Conservation (phyloP, 2,329 filamentous ascomycete genomes). For the Sporothrix brasiliensis region DNA sequence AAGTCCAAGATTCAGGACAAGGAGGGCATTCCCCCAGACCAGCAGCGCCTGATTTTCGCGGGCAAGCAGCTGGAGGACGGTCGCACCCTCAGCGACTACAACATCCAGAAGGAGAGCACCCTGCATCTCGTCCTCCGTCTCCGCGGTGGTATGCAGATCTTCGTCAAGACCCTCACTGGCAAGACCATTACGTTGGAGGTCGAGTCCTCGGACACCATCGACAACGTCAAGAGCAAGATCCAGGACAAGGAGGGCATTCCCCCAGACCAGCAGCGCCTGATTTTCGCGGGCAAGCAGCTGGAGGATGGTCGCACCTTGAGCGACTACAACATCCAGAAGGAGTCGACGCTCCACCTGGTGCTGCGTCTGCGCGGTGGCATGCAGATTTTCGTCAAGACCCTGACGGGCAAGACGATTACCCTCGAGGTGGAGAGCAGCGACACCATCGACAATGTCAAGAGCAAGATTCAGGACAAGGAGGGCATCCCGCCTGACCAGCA, state of each 20-base stretch:
- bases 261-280: conserved; percentile 92
- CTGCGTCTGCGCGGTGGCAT: conserved; percentile 87
- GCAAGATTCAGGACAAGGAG: conserved; percentile 91
- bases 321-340: conserved; percentile 97
- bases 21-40: conserved; percentile 85
- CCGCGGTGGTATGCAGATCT: conserved; percentile 68
- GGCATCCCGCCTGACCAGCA: conserved; percentile 95
- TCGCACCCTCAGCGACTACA: conserved; percentile 82
- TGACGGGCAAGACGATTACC: conserved; percentile 93
- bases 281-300: conserved; percentile 94
- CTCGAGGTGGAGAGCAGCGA: conserved; percentile 86
- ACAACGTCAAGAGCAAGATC: conserved; percentile 96
- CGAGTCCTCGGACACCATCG: conserved; percentile 86
- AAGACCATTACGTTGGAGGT: conserved; percentile 95
- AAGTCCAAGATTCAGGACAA: conserved; percentile 92
- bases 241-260: conserved; percentile 98
- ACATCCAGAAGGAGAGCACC: conserved; percentile 69
- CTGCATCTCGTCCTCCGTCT: conserved; percentile 77
- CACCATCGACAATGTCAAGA: conserved; percentile 93
- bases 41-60: conserved; percentile 89
- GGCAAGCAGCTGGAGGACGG: conserved; percentile 55
- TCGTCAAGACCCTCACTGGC: conserved; percentile 84
- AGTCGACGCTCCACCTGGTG: conserved; percentile 81
- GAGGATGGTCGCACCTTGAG: conserved; percentile 89
- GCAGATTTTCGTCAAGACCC: conserved; percentile 86